Base-by-base conservation (phyloP, 2,329 filamentous ascomycete genomes). In the Zelopaecilomyces penicillatus region DNA sequence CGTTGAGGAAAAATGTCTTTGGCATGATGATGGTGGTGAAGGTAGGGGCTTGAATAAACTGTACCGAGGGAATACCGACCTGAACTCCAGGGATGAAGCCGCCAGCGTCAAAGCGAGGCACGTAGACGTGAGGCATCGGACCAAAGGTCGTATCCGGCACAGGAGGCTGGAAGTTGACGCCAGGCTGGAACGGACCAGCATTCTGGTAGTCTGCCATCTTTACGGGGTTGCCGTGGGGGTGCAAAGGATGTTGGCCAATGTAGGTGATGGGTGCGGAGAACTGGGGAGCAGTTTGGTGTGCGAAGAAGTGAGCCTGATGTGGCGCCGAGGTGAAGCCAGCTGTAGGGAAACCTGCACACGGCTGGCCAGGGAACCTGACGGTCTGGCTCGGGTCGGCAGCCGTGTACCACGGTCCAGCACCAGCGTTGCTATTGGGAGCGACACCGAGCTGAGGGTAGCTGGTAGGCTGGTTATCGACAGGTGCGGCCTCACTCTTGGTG, bases 101-200 rank as follows among this genome's bases (percentile, higher is more conserved):
- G 29, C 57, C 57, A 37, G 55, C 59, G 53, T 79, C 76, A 52
- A 65, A 67, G 37, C 74, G 75, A 50, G 78, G 77, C 42, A 74
- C 62, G 52, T 79, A 81, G 19, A 69, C 68, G 50, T 82, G 76
- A 29, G 68, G 55, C 46, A 75, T 74, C 2, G 75, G 70, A 4
- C 78, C 78, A 56, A 71, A 68, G 37, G 71, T 73, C 11, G 76
- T 78, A 52, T 78, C 74, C 4, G 76, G 75, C 11, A 78, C 74
- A 29, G 74, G 76, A 1, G 78, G 78, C 54, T 80, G 74, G 54
- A 75, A 80, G 57, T 76, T 71, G 41, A 74, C 57, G 43, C 71
- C 72, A 39, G 55, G 56, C 30, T 63, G 59, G 36, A 67, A 64
- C 50, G 66, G 70, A n/a, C 53, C 57, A n/a, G 62, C 50, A 51